Evolutionary conservation across 257 asterid species (phyloP).

Genomic region (Solanum chiquidenum): DNA sequence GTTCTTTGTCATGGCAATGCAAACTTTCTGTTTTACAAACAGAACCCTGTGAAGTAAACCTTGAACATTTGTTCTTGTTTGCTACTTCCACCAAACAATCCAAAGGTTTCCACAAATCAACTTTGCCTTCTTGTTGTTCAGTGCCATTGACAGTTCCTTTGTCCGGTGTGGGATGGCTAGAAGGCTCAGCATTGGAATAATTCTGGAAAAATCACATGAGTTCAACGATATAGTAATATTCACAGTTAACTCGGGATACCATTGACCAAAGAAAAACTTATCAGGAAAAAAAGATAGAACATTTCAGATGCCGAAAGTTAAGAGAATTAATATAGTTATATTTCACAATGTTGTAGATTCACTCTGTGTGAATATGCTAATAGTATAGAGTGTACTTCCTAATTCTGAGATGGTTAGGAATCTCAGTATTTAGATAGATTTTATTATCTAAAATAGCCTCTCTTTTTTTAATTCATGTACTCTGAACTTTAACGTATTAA

Average conservation of each 20-base stretch:
- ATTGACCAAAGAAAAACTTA: neutral
- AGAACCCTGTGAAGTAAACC: slow-evolving; percentile 44
- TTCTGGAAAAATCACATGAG: slow-evolving; percentile 33
- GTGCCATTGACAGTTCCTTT: slow-evolving; percentile 41
- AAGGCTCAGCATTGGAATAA: slow-evolving; percentile 48
- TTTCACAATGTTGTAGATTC: neutral
- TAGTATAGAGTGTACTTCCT: neutral
- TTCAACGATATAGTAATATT: neutral
- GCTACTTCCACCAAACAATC: slow-evolving; percentile 90
- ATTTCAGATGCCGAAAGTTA: neutral
- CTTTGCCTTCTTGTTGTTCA: slow-evolving; percentile 59
- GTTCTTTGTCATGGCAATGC: slow-evolving; percentile 46
- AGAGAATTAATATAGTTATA: neutral
- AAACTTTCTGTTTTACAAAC: slow-evolving; percentile 40
- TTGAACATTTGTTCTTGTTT: slow-evolving; percentile 73
- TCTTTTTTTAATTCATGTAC: neutral
- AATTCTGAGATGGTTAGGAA: neutral
- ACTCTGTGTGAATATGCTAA: neutral
- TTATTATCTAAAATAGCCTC: neutral
- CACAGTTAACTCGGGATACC: neutral
- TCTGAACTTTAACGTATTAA: neutral
- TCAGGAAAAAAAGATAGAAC: neutral
- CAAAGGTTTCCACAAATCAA: slow-evolving; percentile 84
- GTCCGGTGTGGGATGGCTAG: slow-evolving; percentile 25
- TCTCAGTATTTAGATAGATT: neutral